Conservation (phyloP, 768 basidiomycete genomes). For the Gymnopilus junonius region DNA sequence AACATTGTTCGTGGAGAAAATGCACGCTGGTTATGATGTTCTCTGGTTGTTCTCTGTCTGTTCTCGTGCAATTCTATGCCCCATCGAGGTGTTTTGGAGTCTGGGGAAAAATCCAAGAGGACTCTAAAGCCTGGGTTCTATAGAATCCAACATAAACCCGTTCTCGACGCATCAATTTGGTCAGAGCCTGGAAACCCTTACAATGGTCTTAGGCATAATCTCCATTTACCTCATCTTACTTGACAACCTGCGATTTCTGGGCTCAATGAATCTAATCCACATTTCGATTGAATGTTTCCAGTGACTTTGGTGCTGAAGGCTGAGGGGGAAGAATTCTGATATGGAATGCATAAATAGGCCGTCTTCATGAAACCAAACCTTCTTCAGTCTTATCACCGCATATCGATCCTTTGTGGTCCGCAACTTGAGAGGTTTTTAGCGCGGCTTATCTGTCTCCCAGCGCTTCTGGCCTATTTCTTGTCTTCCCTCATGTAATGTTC, state of each 20-base stretch:
- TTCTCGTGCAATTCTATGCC: neutral
- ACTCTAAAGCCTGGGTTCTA: neutral
- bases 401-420: neutral
- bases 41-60: neutral
- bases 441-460: neutral
- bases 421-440: neutral
- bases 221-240: neutral
- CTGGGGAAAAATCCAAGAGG: neutral
- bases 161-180: slow-evolving; percentile 5
- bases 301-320: neutral
- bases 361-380: neutral
- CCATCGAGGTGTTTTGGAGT: neutral
- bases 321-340: neutral
- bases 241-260: neutral
- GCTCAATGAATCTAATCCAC: neutral
- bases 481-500: neutral
- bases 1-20: neutral
- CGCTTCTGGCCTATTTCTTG: neutral
- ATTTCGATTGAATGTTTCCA: neutral
- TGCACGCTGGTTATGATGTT: neutral
- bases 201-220: neutral
- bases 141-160: neutral
- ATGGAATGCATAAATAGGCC: neutral
- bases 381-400: neutral
- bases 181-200: neutral